Conservation (phyloP, 768 basidiomycete genomes). For the Rhodotorula taiwanensis region DNA sequence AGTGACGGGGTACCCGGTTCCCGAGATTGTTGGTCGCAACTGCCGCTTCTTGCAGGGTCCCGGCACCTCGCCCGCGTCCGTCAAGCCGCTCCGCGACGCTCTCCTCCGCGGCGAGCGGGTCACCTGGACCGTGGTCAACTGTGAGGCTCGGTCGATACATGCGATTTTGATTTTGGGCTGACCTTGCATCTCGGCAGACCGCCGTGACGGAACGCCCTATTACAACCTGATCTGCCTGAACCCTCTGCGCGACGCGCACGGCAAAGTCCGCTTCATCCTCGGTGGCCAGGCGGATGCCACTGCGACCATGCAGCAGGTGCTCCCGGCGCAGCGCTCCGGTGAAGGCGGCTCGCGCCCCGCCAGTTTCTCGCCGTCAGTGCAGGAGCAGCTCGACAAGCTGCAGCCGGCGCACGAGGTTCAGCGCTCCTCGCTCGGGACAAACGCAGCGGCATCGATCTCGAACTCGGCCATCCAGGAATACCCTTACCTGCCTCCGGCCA, state of each 20-base stretch:
- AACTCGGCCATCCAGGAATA: too few species aligned
- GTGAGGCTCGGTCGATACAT: neutral
- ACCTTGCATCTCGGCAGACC: neutral
- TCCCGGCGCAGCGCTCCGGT: neutral
- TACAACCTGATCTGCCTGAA: constrained; percentile 16
- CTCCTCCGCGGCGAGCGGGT: constrained; percentile 8
- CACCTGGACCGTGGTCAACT: constrained; percentile 27
- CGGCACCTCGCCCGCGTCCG: constrained; percentile 12
- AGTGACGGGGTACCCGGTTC: constrained; percentile 17
- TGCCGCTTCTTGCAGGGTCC: constrained; percentile 35
- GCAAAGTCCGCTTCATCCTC: constrained; percentile 16
- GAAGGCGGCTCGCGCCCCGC: too few species aligned
- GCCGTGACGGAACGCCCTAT: constrained; percentile 12
- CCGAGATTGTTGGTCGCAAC: constrained; percentile 26
- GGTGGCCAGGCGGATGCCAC: constrained; percentile 19
- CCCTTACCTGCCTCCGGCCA: neutral
- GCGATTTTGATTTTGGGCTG: neutral
- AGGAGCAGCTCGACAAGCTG: too few species aligned
- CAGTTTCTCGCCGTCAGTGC: too few species aligned
- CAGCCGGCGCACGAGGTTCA: too few species aligned
- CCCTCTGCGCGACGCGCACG: constrained; percentile 3
- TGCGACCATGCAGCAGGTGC: neutral
- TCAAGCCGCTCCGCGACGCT: constrained; percentile 9
- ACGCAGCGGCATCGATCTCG: too few species aligned
- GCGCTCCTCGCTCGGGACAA: too few species aligned